Conservation (phyloP, 2,329 filamentous ascomycete species). For the Fusarium sacchari region DNA sequence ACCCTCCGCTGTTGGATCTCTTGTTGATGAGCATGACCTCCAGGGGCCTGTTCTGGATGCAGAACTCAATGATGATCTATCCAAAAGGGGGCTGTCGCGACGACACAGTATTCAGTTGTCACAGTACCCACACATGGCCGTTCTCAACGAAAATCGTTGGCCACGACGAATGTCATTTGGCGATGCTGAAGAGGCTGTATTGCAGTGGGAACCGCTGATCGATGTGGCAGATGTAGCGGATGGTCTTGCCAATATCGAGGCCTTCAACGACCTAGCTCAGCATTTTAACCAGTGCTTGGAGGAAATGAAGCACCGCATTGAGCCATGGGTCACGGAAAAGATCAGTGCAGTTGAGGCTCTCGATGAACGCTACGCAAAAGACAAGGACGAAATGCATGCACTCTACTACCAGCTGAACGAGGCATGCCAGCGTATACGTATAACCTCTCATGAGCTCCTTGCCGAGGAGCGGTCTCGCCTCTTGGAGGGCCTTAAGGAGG, state of each 20-base stretch:
- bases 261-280: slow-evolving; percentile 63
- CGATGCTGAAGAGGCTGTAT: slow-evolving; percentile 77
- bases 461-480: slow-evolving; percentile 74
- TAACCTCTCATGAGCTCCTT: slow-evolving; percentile 75
- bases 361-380: slow-evolving; percentile 69
- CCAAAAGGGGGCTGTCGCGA: slow-evolving; percentile 65
- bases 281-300: slow-evolving; percentile 64
- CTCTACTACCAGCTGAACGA: slow-evolving; percentile 78
- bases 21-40: slow-evolving; percentile 68
- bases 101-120: slow-evolving; percentile 66
- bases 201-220: slow-evolving; percentile 70
- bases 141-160: slow-evolving; percentile 69
- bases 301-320: slow-evolving; percentile 61
- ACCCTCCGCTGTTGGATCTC: slow-evolving; percentile 67
- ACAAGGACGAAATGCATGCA: slow-evolving; percentile 72
- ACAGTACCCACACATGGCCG: slow-evolving; percentile 43
- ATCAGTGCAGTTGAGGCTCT: slow-evolving; percentile 67
- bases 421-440: slow-evolving; percentile 73
- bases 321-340: slow-evolving; percentile 70
- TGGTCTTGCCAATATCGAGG: slow-evolving; percentile 44
- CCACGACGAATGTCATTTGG: slow-evolving; percentile 80
- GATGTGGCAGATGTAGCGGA: slow-evolving; percentile 50
- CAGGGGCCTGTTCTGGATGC: slow-evolving; percentile 62
- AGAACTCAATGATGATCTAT: slow-evolving; percentile 57
- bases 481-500: slow-evolving; percentile 77